These are phyloP conservation scores for Verruconis gallopava DNA, from an alignment of 2,329 filamentous ascomycete species.

Conservation along the genomic window DNA sequence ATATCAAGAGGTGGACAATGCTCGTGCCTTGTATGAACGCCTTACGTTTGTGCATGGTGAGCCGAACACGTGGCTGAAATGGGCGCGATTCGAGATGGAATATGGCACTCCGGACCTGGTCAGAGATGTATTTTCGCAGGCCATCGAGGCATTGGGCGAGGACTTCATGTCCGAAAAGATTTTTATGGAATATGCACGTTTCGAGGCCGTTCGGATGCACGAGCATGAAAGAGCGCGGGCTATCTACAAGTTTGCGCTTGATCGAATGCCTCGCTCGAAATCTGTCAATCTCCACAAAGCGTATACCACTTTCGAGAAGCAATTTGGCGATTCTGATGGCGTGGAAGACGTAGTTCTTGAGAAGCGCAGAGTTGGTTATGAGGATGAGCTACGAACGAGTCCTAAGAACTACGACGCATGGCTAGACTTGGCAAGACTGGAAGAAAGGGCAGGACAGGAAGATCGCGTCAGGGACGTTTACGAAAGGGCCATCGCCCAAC, in stretches of 20 bases:
- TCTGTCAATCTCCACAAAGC: conserved; percentile 78
- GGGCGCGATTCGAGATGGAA: conserved; percentile 95
- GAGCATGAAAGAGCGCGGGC: conserved; percentile 87
- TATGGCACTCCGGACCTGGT: conserved; percentile 85
- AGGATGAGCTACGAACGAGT: conserved; percentile 87
- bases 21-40: conserved; percentile 76
- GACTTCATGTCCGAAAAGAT: conserved; percentile 94
- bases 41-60: conserved; percentile 92
- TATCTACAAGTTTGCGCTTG: conserved; percentile 93
- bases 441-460: conserved; percentile 70
- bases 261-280: conserved; percentile 78
- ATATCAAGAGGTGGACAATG: conserved; percentile 81
- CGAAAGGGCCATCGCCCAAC: conserved; percentile 87
- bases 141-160: conserved; percentile 80
- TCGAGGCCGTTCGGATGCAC: conserved; percentile 75
- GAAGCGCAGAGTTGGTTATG: conserved; percentile 84
- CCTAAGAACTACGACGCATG: conserved; percentile 93
- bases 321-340: conserved; percentile 84
- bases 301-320: conserved; percentile 96
- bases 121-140: conserved; percentile 77
- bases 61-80: conserved; percentile 96
- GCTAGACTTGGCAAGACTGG: conserved; percentile 88
- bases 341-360: conserved; percentile 94
- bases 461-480: conserved; percentile 86
- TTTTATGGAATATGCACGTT: conserved; percentile 91